Evolutionary conservation across 495 filamentous ascomycete genomes (phyloP).

Genomic region (Neurospora intermedia): DNA sequence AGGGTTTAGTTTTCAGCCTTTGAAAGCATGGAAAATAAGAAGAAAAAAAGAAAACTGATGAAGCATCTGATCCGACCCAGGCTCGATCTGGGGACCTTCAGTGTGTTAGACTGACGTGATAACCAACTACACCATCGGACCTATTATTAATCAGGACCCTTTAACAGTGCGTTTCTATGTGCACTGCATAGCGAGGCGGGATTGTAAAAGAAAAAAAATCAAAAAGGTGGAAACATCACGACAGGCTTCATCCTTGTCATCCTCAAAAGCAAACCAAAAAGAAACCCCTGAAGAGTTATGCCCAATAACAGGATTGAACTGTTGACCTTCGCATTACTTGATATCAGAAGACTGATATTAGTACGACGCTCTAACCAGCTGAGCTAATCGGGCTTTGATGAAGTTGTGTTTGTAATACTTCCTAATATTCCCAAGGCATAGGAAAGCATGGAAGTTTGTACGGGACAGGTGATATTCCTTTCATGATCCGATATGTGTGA

Average conservation of each 20-base stretch:
- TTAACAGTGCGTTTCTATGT: not conserved
- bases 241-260: not conserved
- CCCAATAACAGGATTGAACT: not conserved
- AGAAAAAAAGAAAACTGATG: not conserved
- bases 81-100: not conserved
- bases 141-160: not conserved
- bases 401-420: not conserved
- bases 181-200: not conserved
- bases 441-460: not conserved
- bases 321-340: not conserved
- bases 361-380: not conserved
- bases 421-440: not conserved
- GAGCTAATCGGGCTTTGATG: not conserved
- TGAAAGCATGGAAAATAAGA: too few relatives aligned
- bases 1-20: too few relatives aligned
- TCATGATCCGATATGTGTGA: not conserved
- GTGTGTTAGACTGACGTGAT: not conserved
- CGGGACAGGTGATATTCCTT: not conserved
- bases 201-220: not conserved
- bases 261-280: not conserved
- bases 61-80: not conserved
- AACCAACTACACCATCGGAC: not conserved
- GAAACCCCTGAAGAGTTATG: not conserved
- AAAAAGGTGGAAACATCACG: not conserved
- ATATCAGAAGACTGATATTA: too few relatives aligned